A percentile compares a stretch with the other conserved stretches of the same genome.
phyloP scores from a whole-genome alignment of 768 basidiomycete species.

The Cubamyces sp. region DNA sequence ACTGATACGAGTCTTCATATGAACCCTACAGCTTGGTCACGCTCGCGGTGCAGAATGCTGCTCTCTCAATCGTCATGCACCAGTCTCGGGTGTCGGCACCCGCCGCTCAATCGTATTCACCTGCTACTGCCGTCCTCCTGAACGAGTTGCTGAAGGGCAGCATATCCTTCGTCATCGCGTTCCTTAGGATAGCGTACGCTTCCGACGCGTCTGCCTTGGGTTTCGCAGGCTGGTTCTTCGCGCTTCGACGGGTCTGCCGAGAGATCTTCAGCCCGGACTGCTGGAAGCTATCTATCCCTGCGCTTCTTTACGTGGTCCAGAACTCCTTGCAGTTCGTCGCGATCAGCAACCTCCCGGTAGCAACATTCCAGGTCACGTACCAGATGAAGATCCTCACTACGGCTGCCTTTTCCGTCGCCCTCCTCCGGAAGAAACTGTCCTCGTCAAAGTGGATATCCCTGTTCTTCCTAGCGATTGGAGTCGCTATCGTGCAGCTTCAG shows the following conservation, averaged over 20 bases:
- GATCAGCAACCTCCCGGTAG: constrained; percentile 90
- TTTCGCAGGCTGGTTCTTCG: constrained; percentile 40
- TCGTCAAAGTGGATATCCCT: constrained; percentile 84
- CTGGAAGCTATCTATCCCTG: constrained; percentile 97
- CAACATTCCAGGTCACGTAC: constrained; percentile 96
- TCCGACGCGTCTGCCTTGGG: constrained; percentile 28
- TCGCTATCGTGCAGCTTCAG: constrained; percentile 73
- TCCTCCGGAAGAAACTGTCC: constrained; percentile 77
- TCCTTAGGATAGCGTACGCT: constrained; percentile 51
- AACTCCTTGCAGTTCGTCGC: constrained; percentile 97
- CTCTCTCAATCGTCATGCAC: constrained; percentile 97
- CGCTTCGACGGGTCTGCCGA: constrained; percentile 59
- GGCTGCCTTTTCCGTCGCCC: constrained; percentile 82
- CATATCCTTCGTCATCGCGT: constrained; percentile 91
- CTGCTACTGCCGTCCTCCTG: constrained; percentile 90
- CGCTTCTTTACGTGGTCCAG: constrained; percentile 94
- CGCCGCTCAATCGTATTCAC: constrained; percentile 81
- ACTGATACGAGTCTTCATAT: constrained; percentile 11
- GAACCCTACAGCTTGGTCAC: constrained; percentile 63
- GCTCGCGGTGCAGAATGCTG: constrained; percentile 92
- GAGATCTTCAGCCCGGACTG: constrained; percentile 92
- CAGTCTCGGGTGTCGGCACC: constrained; percentile 93
- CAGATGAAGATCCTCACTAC: constrained; percentile 98
- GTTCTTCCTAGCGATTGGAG: constrained; percentile 83
- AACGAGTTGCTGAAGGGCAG: constrained; percentile 94